phyloP scores from a whole-genome alignment of 176 grass and related monocot genomes.

The Juncus effusus region DNA sequence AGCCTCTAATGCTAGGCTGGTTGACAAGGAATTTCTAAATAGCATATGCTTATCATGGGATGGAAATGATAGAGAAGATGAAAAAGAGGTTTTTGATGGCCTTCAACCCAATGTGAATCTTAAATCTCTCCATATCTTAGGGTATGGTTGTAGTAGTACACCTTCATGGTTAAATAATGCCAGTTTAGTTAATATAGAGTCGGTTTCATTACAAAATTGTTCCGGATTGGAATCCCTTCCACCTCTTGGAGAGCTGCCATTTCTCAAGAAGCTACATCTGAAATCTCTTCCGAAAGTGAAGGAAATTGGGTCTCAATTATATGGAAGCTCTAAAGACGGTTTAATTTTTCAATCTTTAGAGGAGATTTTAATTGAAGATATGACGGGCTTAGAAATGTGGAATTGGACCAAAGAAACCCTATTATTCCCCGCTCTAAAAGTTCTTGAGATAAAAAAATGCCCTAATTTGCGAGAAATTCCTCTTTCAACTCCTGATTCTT shows the following conservation, averaged over 20 bases:
- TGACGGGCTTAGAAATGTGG: slow-evolving; percentile 34
- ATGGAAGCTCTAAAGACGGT: slow-evolving; percentile 16
- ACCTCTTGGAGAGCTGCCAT: slow-evolving; percentile 42
- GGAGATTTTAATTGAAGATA: slow-evolving; percentile 53
- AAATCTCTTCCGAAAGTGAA: slow-evolving; percentile 30
- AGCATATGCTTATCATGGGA: slow-evolving; percentile 34
- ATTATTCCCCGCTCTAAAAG: slow-evolving; percentile 39
- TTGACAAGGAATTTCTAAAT: slow-evolving; percentile 26
- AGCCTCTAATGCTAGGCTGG: slow-evolving; percentile 31
- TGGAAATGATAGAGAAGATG: slow-evolving; percentile 16
- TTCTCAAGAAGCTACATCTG: slow-evolving; percentile 39
- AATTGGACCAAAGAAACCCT: slow-evolving; percentile 30
- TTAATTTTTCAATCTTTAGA: slow-evolving; percentile 32
- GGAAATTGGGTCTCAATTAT: slow-evolving; percentile 31
- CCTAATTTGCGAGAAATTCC: slow-evolving; percentile 31
- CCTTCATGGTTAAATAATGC: slow-evolving; percentile 8
- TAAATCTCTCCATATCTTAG: too few species aligned
- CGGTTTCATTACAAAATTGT: slow-evolving; percentile 33
- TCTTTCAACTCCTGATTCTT: too few species aligned
- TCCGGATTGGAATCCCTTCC: slow-evolving; percentile 43
- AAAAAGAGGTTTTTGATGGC: too few species aligned
- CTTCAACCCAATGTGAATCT: too few species aligned
- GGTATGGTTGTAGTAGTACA: too few species aligned
- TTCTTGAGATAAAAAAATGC: slow-evolving; percentile 41
- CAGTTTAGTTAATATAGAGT: slow-evolving; percentile 37